phyloP scores from a whole-genome alignment of 192 early-diverging fungal species.

The Umbelopsis sp. region DNA sequence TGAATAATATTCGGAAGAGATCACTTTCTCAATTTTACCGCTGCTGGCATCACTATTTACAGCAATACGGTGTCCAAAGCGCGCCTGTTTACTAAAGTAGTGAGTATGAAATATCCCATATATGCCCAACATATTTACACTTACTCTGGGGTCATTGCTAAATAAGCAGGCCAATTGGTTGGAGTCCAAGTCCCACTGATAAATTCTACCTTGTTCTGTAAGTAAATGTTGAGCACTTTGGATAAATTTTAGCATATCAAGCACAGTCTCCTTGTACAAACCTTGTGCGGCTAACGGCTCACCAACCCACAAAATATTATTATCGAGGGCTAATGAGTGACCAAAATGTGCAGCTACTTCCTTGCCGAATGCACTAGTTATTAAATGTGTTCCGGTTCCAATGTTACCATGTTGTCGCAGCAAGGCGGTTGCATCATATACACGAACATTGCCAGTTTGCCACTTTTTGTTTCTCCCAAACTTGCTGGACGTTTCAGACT shows the following conservation, averaged over 20 bases:
- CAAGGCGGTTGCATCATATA: constrained; percentile 23
- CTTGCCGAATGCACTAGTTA: constrained; percentile 17
- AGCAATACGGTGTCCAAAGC: constrained; percentile 6
- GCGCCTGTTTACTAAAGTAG: not conserved
- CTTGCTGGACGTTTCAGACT: constrained; percentile 23
- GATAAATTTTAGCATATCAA: too few species aligned
- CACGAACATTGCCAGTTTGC: constrained; percentile 42
- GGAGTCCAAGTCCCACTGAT: constrained; percentile 18
- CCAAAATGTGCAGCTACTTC: constrained; percentile 35
- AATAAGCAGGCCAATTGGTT: constrained; percentile 8
- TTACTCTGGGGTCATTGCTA: not conserved
- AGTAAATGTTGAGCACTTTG: not conserved
- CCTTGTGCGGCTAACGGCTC: constrained; percentile 36
- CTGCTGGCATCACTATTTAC: not conserved
- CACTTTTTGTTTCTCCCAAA: constrained; percentile 23
- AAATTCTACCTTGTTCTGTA: constrained; percentile 33
- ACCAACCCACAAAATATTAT: constrained; percentile 32
- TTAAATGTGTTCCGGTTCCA: constrained; percentile 14
- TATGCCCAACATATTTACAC: not conserved
- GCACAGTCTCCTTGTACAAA: not conserved
- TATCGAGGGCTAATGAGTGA: not conserved
- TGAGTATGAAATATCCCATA: too few species aligned
- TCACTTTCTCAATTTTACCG: not conserved
- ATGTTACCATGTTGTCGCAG: not conserved
- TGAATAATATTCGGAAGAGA: not conserved